phyloP scores from a whole-genome alignment of 192 early-diverging fungal species.

The Backusella liffmaniae region DNA sequence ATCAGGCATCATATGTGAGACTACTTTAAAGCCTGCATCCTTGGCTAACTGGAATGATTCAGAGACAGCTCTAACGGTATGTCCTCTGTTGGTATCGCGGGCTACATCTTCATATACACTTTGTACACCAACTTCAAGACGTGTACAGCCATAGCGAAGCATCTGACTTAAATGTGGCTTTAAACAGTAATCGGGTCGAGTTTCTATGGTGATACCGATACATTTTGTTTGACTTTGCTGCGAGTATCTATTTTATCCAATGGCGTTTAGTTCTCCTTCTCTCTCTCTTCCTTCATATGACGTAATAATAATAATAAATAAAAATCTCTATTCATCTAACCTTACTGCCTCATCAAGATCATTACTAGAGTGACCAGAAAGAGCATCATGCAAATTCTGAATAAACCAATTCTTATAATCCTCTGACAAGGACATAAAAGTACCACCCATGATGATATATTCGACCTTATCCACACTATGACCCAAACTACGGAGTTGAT shows the following conservation, averaged over 20 bases:
- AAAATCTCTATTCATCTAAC: constrained; percentile 28
- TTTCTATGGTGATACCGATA: constrained; percentile 99
- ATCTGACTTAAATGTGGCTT: constrained; percentile 98
- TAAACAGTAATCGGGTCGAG: constrained; percentile 96
- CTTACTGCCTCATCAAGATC: constrained; percentile 98
- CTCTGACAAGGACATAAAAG: constrained; percentile 95
- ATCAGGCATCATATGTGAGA: constrained; percentile 99
- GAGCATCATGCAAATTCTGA: constrained; percentile 91
- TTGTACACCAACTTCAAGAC: constrained; percentile 98
- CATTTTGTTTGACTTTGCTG: constrained; percentile 97
- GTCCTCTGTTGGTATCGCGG: constrained; percentile 96
- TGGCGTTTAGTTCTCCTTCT: background rate
- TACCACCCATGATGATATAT: constrained; percentile 99
- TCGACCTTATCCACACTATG: constrained; percentile 98
- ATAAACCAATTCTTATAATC: constrained; percentile 99
- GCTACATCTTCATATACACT: constrained; percentile 99
- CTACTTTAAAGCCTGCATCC: constrained; percentile 98
- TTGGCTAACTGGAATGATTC: constrained; percentile 98
- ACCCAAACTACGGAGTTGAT: constrained; percentile 90
- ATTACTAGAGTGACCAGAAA: constrained; percentile 86
- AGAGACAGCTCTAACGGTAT: constrained; percentile 96
- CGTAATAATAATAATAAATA: background rate
- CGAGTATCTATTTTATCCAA: constrained; percentile 60
- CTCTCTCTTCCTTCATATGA: background rate
- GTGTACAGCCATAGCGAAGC: constrained; percentile 98